Percentiles rank a stretch among this genome's conserved stretches.
Evolutionary conservation across 2,329 filamentous ascomycete species (phyloP).

Genomic region (Colletotrichum magnum): DNA sequence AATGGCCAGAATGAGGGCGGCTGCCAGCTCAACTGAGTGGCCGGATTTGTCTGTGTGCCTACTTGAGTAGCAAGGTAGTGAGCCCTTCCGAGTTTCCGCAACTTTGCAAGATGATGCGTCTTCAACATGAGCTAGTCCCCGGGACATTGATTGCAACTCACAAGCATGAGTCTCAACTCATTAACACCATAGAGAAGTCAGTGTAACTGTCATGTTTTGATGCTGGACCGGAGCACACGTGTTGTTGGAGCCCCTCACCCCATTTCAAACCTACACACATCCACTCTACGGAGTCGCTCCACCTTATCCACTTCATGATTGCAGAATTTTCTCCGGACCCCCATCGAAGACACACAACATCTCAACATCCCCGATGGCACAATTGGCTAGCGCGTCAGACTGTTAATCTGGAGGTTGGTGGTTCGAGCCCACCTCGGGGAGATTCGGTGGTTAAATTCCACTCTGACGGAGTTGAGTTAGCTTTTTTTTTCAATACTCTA

Average conservation of each 20-base stretch:
- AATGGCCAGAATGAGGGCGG: too few relatives aligned
- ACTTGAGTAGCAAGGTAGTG: too few relatives aligned
- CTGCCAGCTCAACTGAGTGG: too few relatives aligned
- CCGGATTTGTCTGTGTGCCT: too few relatives aligned
- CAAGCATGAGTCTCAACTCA: too few relatives aligned
- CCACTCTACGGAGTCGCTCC: conserved; percentile 7
- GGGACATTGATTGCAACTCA: too few relatives aligned
- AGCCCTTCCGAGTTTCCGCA: too few relatives aligned
- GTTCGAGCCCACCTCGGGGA: conserved; percentile 41
- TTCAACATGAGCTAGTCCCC: too few relatives aligned
- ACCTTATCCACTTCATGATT: conserved; percentile 24
- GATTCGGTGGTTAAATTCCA: conserved; percentile 30
- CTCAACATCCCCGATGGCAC: conserved; percentile 40
- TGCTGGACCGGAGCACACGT: neutral
- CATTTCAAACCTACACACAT: neutral
- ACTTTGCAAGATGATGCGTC: too few relatives aligned
- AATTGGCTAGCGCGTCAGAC: conserved; percentile 36
- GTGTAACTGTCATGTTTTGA: neutral
- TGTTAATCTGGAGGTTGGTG: conserved; percentile 32
- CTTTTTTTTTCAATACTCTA: neutral
- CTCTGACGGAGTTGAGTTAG: neutral
- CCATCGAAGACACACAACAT: neutral
- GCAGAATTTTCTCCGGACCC: neutral
- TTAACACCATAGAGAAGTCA: too few relatives aligned
- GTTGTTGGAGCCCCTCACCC: neutral